A percentile compares a stretch with the other conserved stretches of the same genome.
Evolutionary conservation across 352 stramenopile genomes (phyloP).

Genomic region (Stephanocyclus meneghinianus): DNA sequence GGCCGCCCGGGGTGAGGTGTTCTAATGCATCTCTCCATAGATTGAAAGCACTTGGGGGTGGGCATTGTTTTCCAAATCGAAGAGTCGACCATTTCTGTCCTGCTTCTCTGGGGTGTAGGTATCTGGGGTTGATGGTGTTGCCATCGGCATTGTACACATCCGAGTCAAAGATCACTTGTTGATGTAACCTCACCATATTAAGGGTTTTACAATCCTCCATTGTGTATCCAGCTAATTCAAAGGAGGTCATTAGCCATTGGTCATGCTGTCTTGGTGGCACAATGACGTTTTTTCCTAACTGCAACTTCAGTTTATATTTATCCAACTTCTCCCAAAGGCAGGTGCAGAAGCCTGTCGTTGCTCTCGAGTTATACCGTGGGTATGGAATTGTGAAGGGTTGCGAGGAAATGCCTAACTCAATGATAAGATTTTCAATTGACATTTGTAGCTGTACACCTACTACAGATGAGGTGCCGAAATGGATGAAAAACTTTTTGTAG

Average conservation of each 20-base stretch:
- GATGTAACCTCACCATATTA: constrained; percentile 14
- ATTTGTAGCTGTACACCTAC: constrained; percentile 2
- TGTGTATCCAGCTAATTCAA: neutral
- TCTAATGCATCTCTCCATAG: no score
- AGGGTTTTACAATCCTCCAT: constrained; percentile 2
- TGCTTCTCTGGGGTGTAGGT: neutral
- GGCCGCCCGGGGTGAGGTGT: no score
- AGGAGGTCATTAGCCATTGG: constrained; percentile 30
- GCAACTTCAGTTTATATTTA: constrained; percentile 11
- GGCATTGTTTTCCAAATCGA: no score
- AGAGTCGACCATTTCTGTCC: neutral
- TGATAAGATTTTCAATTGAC: constrained; percentile 11
- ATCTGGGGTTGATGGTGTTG: constrained; percentile 10
- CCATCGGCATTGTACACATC: constrained; percentile 10
- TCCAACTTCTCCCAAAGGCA: constrained; percentile 30
- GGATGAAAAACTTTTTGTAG: constrained; percentile 17
- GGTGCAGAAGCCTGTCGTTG: constrained; percentile 18
- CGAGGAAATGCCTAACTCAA: constrained; percentile 16
- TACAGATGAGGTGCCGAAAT: constrained; percentile 14
- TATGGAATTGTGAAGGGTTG: constrained; percentile 17
- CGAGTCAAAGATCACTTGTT: constrained; percentile 26
- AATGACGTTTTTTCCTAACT: constrained; percentile 9
- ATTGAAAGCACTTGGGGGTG: no score
- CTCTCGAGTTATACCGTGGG: neutral
- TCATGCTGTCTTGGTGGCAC: constrained; percentile 10